Percentiles rank a stretch among this genome's conserved stretches.
Evolutionary conservation across 2,329 filamentous ascomycete genomes (phyloP).

Genomic region (Curvularia eragrostidis): DNA sequence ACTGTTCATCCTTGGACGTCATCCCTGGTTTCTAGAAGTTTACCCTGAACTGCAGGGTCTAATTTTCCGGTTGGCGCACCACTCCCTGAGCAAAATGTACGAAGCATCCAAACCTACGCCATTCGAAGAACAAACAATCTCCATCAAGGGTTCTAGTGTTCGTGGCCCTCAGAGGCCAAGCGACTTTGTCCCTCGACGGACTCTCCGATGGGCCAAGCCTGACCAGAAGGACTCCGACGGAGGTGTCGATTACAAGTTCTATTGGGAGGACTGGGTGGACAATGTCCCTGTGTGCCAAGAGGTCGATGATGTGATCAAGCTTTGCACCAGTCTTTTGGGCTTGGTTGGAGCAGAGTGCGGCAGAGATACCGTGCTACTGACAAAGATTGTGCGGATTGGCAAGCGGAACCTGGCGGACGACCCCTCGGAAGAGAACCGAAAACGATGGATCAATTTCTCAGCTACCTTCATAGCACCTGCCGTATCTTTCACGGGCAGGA

Average conservation of each 20-base stretch:
- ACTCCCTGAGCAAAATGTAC: constrained; percentile 80
- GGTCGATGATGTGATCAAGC: constrained; percentile 86
- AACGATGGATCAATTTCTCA: constrained; percentile 84
- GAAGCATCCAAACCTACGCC: constrained; percentile 58
- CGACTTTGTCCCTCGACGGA: constrained; percentile 67
- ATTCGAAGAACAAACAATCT: constrained; percentile 51
- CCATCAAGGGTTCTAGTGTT: constrained; percentile 52
- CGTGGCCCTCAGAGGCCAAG: constrained; percentile 66
- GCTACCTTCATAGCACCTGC: constrained; percentile 86
- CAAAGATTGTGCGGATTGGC: constrained; percentile 87
- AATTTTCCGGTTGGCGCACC: constrained; percentile 83
- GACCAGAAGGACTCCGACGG: constrained; percentile 79
- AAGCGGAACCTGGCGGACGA: constrained; percentile 75
- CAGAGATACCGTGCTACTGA: constrained; percentile 76
- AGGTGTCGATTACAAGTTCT: constrained; percentile 82
- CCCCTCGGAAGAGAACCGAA: constrained; percentile 70
- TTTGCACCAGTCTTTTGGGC: constrained; percentile 84
- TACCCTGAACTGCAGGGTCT: constrained; percentile 81
- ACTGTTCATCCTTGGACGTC: constrained; percentile 87
- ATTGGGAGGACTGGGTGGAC: constrained; percentile 97
- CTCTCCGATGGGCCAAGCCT: constrained; percentile 82
- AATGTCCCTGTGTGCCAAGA: constrained; percentile 90
- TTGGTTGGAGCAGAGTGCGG: constrained; percentile 89
- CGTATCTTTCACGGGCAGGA: constrained; percentile 83
- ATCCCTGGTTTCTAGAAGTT: constrained; percentile 88